Base-by-base conservation (phyloP, 179 eudicot genomes). In the Nepenthes alata region DNA sequence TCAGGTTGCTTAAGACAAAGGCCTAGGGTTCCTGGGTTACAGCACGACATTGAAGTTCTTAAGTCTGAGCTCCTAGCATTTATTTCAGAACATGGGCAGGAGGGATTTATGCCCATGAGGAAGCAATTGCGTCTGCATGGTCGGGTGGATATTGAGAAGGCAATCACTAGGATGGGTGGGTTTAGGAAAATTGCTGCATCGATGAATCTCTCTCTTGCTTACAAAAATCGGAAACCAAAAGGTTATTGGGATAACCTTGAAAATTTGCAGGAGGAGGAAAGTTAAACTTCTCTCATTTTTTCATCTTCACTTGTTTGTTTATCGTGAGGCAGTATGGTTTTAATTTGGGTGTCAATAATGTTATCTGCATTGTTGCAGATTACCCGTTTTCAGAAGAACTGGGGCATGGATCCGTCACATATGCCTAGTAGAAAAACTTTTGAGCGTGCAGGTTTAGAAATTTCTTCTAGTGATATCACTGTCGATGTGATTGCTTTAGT, bases 41-140 rank as follows among this genome's bases (percentile, higher is more conserved):
- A 81, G 68, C 86, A 77, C 62, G 90, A 89, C 60, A 69, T 86
- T 63, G 98, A 86, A 73, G 83, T 93, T 66, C 95, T 93, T 34
- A 89, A 86, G 76, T 62, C 83, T 47, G 98, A 93, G 77, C 76
- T 93, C 53, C 67, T 81, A 65, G 67, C 59, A 39, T 93, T 86
- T 69, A 87, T 93, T 63, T 69, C 86, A 39, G 87, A 83, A 63
- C 76, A 85, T 55, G 98, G 98, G 51, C 96, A 86, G 67, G 95
- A 93, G 68, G 98, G 96, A 35, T 93, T 93, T 75, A 93, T 93
- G 98, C 98, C 98, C 60, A 89, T 93, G 98, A 83, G 98, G 74
- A 93, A 89, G 73, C 98, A 89, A 64, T 88, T 93, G 35, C 76
- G 98, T 35, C 63, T 73, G 77, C 84, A 93, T 69, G 88, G 96